Conservation (phyloP, 148 eudicot genomes). For the Chenopodium berlandieri region DNA sequence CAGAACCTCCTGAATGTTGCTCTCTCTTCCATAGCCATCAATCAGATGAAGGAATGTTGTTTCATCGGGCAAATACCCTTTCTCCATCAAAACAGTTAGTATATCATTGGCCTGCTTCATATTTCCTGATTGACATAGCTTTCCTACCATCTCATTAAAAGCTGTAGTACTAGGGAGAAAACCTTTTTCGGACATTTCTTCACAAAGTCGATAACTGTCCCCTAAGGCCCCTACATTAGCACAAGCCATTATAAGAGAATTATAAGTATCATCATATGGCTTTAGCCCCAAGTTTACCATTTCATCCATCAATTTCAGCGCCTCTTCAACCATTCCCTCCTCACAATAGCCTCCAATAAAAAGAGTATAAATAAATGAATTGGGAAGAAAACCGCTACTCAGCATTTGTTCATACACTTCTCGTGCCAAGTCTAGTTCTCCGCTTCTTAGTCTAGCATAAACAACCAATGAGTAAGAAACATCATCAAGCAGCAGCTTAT, state of each 20-base stretch:
- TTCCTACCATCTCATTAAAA: conserved; percentile 56
- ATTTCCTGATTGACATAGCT: conserved; percentile 46
- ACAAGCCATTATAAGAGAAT: conserved; percentile 56
- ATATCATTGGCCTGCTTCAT: conserved; percentile 55
- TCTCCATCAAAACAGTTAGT: conserved; percentile 57
- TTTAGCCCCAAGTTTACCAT: conserved; percentile 51
- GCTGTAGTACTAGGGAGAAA: conserved; percentile 55
- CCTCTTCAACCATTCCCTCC: conserved; percentile 56
- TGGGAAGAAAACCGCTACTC: conserved; percentile 68
- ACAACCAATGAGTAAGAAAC: conserved; percentile 64
- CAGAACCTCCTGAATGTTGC: conserved; percentile 49
- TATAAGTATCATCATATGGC: conserved; percentile 62
- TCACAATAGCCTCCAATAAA: conserved; percentile 58
- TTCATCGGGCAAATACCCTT: conserved; percentile 65
- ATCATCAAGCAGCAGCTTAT: conserved; percentile 68
- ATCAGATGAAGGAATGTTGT: conserved; percentile 52
- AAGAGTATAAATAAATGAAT: conserved; percentile 58
- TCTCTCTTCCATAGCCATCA: conserved; percentile 58
- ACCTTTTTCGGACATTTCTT: conserved; percentile 51
- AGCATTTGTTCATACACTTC: conserved; percentile 68
- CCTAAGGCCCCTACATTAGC: conserved; percentile 39
- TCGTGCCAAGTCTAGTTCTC: conserved; percentile 53
- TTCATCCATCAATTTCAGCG: conserved; percentile 50
- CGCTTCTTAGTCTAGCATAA: conserved; percentile 53
- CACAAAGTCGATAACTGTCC: conserved; percentile 48